Evolutionary conservation across 2,329 filamentous ascomycete genomes (phyloP).

Genomic region (Phialophora tarda): DNA sequence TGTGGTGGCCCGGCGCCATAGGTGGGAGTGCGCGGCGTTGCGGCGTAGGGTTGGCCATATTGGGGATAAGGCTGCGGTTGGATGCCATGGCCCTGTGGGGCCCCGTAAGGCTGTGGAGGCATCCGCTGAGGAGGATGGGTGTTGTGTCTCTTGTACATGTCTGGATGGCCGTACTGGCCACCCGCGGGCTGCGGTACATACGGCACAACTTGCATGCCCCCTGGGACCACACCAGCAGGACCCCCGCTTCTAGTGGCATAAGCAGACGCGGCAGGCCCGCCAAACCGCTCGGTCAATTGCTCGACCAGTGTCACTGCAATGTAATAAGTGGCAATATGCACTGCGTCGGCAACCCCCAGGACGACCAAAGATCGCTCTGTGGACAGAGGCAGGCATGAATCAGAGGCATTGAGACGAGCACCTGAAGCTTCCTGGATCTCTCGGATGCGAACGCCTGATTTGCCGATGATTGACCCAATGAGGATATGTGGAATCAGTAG

Average conservation of each 20-base stretch:
- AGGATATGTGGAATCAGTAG: constrained; percentile 95
- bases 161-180: constrained; percentile 88
- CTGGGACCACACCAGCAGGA: constrained; percentile 89
- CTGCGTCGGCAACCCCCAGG: constrained; percentile 95
- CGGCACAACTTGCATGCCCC: constrained; percentile 98
- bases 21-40: constrained; percentile 70
- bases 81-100: constrained; percentile 74
- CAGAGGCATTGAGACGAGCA: constrained; percentile 93
- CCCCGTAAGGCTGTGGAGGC: constrained; percentile 66
- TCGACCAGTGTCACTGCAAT: constrained; percentile 97
- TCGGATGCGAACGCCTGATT: constrained; percentile 91
- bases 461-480: constrained; percentile 98
- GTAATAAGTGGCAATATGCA: constrained; percentile 99
- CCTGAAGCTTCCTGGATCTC: constrained; percentile 99
- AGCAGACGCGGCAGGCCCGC: constrained; percentile 93
- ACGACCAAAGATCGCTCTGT: constrained; percentile 98
- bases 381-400: constrained; percentile 90
- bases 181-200: constrained; percentile 93
- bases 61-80: constrained; percentile 49
- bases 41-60: constrained; percentile 76
- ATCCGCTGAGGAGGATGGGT: constrained; percentile 74
- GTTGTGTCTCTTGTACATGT: constrained; percentile 78
- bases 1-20: constrained; percentile 84
- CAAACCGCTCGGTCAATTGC: constrained; percentile 95
- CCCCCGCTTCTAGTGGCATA: constrained; percentile 95